Base-by-base conservation (phyloP, 2,329 filamentous ascomycete species). In the Diplocarpon mali region DNA sequence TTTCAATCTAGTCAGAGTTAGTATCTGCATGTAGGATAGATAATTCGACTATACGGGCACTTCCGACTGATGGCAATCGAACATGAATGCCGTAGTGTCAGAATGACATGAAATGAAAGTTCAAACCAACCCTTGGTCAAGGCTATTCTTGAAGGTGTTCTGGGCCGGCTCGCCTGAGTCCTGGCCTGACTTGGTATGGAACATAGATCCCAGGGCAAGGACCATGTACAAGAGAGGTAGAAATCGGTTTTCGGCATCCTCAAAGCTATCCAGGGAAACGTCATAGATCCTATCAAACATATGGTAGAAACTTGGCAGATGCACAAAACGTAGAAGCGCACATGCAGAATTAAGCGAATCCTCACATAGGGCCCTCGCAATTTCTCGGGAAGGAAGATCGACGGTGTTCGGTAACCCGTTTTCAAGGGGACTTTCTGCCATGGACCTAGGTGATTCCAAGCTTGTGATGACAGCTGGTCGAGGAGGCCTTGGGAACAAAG, bases 261-360 rank as follows among this genome's bases (percentile, higher is more conserved):
- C 73, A 53, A 78, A 77, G 42, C 70, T 72, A 16, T 83, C 76
- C 9, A 73, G 68, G 1, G 83, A 70, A 16, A 70, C 78, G 52
- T 83, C 76, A 63, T 94, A 95, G 32, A 95, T 72, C 44, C 74
- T 74, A 53, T 95, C 80, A 50, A 95, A 73, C 56, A 77, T 79
- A 47, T 76, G 73, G 65, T 83, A 87, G 60, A 95, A 95, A 0
- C 78, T 78, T 0, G 89, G 89, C 40, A 84, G 70, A 58, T 95
- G 88, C 5, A 94, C 75, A 45, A 90, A 80, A 31, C 85, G 77
- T 16, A 78, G 63, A 1, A 80, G 64, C 47, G 72, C 75, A 2
- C 74, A 78, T 8, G 73, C 75, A 47, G 71, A 75, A 53, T 70
- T 71, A 12, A 80, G 61, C 0, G 74, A 69, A 52, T 74, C 74